phyloP scores from a whole-genome alignment of 2,329 filamentous ascomycete species.

The Talaromyces amestolkiae region DNA sequence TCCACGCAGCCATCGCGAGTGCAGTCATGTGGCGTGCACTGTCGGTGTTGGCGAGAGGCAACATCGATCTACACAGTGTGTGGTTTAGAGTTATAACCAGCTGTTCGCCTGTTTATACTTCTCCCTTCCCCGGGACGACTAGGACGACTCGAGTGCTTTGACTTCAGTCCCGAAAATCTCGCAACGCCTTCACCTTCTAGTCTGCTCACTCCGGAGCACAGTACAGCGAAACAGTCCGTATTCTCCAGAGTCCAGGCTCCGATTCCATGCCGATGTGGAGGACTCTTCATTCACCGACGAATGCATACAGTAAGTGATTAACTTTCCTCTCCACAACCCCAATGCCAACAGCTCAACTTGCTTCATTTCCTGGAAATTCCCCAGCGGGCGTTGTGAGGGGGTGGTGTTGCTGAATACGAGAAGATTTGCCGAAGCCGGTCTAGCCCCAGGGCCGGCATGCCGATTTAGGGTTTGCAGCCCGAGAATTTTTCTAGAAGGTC shows the following conservation, averaged over 20 bases:
- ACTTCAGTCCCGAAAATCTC: not conserved
- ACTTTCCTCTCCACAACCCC: not conserved
- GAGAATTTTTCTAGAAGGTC: not conserved
- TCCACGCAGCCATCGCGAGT: not conserved
- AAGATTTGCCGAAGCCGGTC: not conserved
- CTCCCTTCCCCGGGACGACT: not conserved
- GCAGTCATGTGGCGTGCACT: not conserved
- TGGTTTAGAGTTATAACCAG: not conserved
- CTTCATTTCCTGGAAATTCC: not conserved
- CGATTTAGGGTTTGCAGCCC: not conserved
- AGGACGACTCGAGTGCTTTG: not conserved
- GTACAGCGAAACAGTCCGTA: not conserved
- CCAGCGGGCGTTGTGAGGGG: not conserved
- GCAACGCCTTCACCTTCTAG: not conserved
- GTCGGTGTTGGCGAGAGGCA: too few species aligned
- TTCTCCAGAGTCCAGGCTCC: not conserved
- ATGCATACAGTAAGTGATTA: not conserved
- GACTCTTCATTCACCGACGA: not conserved
- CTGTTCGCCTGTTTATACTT: not conserved
- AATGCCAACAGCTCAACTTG: not conserved
- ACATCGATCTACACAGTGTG: too few species aligned
- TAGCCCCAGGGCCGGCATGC: constrained; percentile 9
- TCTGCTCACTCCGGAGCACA: constrained; percentile 1
- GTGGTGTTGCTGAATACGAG: not conserved
- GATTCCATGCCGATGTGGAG: not conserved